Evolutionary conservation across 768 basidiomycete species (phyloP).

Genomic region (Agrocybe praecox): DNA sequence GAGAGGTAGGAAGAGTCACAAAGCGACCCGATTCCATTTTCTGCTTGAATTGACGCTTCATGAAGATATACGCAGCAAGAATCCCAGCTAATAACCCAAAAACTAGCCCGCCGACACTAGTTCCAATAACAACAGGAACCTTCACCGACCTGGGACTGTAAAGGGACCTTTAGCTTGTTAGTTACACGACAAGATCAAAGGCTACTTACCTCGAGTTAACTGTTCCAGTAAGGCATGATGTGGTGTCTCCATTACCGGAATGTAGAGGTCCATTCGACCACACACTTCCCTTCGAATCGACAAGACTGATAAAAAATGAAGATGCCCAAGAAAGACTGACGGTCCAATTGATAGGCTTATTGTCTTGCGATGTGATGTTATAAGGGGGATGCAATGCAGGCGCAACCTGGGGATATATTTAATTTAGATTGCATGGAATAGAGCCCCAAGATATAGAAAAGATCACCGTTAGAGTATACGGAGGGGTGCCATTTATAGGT

Average conservation of each 20-base stretch:
- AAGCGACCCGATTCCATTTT: conserved; percentile 7
- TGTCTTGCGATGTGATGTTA: conserved; percentile 51
- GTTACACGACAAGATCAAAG: no score
- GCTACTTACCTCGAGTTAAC: conserved; percentile 18
- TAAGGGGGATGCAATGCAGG: conserved; percentile 65
- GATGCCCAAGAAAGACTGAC: conserved; percentile 53
- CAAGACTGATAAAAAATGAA: conserved; percentile 58
- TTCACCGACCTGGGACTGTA: conserved; percentile 14
- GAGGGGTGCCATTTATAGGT: conserved; percentile 60
- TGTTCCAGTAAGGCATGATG: conserved; percentile 38
- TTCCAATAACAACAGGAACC: conserved; percentile 31
- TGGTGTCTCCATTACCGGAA: conserved; percentile 48
- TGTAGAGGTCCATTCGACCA: conserved; percentile 66
- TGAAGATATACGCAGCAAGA: conserved; percentile 30
- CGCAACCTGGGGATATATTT: conserved; percentile 44
- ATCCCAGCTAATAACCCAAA: conserved; percentile 38
- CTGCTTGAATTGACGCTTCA: conserved; percentile 26
- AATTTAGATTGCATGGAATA: not conserved
- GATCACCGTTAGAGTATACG: conserved; percentile 58
- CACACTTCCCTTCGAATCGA: conserved; percentile 48
- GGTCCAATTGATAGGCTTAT: conserved; percentile 57
- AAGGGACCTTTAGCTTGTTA: no score
- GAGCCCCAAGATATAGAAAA: not conserved
- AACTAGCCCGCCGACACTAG: conserved; percentile 40
- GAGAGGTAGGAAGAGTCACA: not conserved